Base-by-base conservation (phyloP, 306 rosid genomes). In the Cyclanthera cordifolia region DNA sequence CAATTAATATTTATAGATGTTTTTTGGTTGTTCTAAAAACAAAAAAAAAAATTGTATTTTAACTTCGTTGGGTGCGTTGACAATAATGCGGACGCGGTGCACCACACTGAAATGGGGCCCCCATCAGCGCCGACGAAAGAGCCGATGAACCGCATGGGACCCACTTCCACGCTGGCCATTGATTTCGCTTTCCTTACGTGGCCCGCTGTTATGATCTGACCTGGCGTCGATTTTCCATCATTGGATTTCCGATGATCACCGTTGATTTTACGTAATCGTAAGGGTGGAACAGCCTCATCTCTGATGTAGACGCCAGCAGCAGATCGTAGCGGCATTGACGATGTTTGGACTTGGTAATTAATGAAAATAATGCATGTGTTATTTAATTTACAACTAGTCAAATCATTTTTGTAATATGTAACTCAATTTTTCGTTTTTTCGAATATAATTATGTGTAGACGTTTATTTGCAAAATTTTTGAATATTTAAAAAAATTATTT, bases 61-160 rank as follows among this genome's bases (percentile, higher is more conserved):
- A n/a, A n/a, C n/a, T n/a, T n/a, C n/a, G 10, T 50, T 50, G 72
- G 55, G 73, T 61, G 49, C 73, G 60, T 69, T 69, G 63, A 78
- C 72, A 77, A 67, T 77, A 59, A 74, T 3, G 59, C 2, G 66
- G 67, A 80, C 63, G 79, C 89, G 82, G 86, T 79, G 90, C 79
- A 74, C 74, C 47, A 61, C 77, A 75, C 71, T 64, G 21, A 20
- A 69, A 65, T 74, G 77, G 80, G 84, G 15, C 77, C 13, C 67
- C 0, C 10, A 10, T 34, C 37, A 56, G n/a, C 76, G 84, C 78
- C 82, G 78, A 74, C 68, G 64, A 77, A 80, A 77, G 78, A 79
- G 83, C 73, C 66, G 73, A 13, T 59, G 58, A 34, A 4, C 77
- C 81, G 69, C 79, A 82, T 82, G 87, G 88, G 82, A 2, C 84